Evolutionary conservation across 1,284 basidiomycete species (phyloP), one percentile per base, ranked within the genome.

Genomic region (Ceratobasidium theobromae): DNA sequence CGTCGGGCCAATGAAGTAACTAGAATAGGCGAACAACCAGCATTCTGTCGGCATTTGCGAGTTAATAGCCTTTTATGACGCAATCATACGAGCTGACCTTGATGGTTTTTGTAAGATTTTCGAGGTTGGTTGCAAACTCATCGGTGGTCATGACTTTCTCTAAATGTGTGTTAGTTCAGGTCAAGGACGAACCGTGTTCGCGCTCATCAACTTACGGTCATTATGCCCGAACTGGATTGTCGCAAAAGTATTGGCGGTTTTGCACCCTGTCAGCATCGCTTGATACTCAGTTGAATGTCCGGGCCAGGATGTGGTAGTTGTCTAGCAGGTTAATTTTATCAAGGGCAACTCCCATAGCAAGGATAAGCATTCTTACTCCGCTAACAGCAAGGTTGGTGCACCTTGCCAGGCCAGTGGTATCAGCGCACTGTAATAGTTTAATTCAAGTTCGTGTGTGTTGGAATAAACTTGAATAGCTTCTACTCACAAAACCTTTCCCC

Each of bases 371-470:
- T 28, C 60, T 32, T 35, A 64, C 60, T 9, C 48, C 60, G 33
- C 60, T 52, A 18, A 64, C 60, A 43, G 60, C 18, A 53, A 64
- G 60, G n/a, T 53, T 64, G 16, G 60, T 64, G 49, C 49, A 64
- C 16, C 49, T 64, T 18, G 60, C 60, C 11, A 64, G 49, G 16
- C 60, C 60, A 16, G 27, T 64, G 14, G 60, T 64, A 53, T 64
- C 60, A 14, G 60, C 49, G 12, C 60, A 64, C 60, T 64, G 43
- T 8, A 18, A 11, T 35, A 32, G n/a, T n/a, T n/a, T n/a, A n/a
- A n/a, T n/a, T n/a, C n/a, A n/a, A n/a, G n/a, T n/a, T n/a, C n/a
- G n/a, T n/a, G n/a, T n/a, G n/a, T n/a, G n/a, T n/a, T n/a, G n/a
- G n/a, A n/a, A n/a, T n/a, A n/a, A n/a, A n/a, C n/a, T n/a, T n/a